Evolutionary conservation across 345 rosid species (phyloP).

Genomic region (Brassica rapa): DNA sequence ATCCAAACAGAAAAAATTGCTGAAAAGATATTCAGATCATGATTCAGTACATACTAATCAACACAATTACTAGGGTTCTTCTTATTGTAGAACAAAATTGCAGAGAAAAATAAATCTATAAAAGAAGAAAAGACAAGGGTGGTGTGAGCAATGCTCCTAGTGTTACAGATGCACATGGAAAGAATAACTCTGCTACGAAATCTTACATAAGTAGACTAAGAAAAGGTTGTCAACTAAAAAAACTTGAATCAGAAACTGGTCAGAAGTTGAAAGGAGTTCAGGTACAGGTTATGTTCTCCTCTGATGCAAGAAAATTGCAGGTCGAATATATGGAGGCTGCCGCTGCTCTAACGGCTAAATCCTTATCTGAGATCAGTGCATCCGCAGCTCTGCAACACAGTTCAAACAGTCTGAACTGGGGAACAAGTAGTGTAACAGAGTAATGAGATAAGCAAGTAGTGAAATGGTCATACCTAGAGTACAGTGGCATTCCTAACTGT

Average conservation of each 20-base stretch:
- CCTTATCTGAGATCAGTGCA: constrained; percentile 54
- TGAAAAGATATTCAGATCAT: neutral
- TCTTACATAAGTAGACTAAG: constrained; percentile 18
- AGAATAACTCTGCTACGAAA: constrained; percentile 25
- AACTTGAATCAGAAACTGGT: constrained; percentile 23
- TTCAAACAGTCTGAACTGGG: neutral
- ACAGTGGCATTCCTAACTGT: constrained; percentile 43
- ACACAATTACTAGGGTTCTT: constrained; percentile 10
- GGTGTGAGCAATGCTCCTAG: constrained; percentile 34
- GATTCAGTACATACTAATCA: neutral
- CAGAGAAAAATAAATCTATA: constrained; percentile 5
- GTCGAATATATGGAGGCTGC: constrained; percentile 96
- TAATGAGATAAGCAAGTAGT: constrained; percentile 46
- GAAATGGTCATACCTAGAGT: constrained; percentile 40
- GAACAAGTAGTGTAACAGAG: constrained; percentile 3
- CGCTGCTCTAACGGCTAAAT: constrained; percentile 79
- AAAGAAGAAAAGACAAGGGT: constrained; percentile 11
- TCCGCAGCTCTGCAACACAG: constrained; percentile 52
- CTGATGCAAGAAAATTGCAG: constrained; percentile 60
- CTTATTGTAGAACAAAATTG: constrained; percentile 18
- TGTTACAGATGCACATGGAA: constrained; percentile 33
- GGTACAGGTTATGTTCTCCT: constrained; percentile 68
- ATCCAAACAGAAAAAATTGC: constrained; percentile 14
- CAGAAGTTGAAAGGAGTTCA: constrained; percentile 40
- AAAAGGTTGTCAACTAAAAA: constrained; percentile 21